Evolutionary conservation across 2,329 filamentous ascomycete genomes (phyloP), one percentile per base, ranked within the genome.

Genomic region (Amylocarpus encephaloides): DNA sequence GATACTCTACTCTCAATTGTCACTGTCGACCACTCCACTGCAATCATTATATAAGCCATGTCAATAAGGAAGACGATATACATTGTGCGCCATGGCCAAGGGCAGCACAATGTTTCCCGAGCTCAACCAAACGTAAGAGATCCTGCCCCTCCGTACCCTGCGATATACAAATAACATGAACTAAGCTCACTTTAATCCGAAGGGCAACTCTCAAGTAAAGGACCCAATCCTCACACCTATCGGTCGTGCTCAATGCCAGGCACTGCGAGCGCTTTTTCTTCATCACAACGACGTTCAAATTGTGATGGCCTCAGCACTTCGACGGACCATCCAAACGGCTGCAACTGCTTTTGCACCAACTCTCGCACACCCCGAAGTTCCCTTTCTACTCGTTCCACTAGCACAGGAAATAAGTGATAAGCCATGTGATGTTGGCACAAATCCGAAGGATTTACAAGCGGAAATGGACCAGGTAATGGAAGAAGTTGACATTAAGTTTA

Each of bases 251-350:
- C 88, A 95, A 74, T 93, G 88, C 70, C 72, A 70, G 22, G 66
- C 68, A 11, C 80, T 95, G 33, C 70, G 76, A 62, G 64, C 72
- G 26, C 53, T 60, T 13, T 94, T 92, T 65, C 78, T 84, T 6
- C 70, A 78, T 66, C 84, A 87, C 65, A 72, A 74, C 56, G 68
- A 75, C 32, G 70, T 92, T 62, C 82, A 83, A 13, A 75, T 85
- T 57, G 75, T 94, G 6, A 76, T 89, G 30, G 82, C 88, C 22
- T 93, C 87, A 1, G 88, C 89, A 4, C 75, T 95, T 56, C 82
- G 83, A 42, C 82, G 89, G 53, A 92, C 89, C 2, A 74, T 95
- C 36, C 80, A 86, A 67, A 95, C 89, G 1, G 84, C 86, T 39
- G 73, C 88, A 22, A 70, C 80, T 44, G 76, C 79, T 39, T 93